Evolutionary conservation across 169 alveolate species (phyloP), one percentile per base, ranked within the genome.

Genomic region (Cryptosporidium andersoni): DNA sequence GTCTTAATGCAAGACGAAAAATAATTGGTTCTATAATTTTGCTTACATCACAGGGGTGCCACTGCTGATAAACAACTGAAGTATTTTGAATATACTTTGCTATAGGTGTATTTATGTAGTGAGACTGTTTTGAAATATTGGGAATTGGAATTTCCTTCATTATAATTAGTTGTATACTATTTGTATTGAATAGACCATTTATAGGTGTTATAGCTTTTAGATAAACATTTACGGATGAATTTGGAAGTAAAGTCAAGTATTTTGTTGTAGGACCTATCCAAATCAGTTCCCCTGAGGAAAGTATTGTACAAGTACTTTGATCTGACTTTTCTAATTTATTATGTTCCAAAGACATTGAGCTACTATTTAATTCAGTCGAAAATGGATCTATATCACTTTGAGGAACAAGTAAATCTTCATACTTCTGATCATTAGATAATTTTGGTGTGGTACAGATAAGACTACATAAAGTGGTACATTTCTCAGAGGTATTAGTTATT

Each of bases 101-200:
- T 25, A 25, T 25, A 25, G 25, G 25, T 25, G 25, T 25, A 25
- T 25, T 25, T 25, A 25, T 25, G 25, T 25, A 25, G 25, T 25
- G 25, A 25, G 25, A 25, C 25, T 25, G n/a, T 5, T 37, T 62
- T 1, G 58, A 60, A 64, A 64, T 25, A 25, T 25, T 25, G 25
- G 25, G 55, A 45, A 67, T 52, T 56, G 85, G 85, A 47, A 47
- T 43, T 42, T 58, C 60, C 36, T 74, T 52, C 12, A 66, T 12
- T 43, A 74, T 58, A 3, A 74, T 4, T 60, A 74, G 12, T 2
- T 74, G 56, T n/a, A 74, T 74, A 12, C 74, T 11, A 60, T 62
- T 74, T 74, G 85, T 74, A 1, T 66, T 58, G 34, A 74, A 74
- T 5, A 74, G 40, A 34, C 85, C 85, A 37, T 74, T 74, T 47